Evolutionary conservation across 176 grass and related monocot species (phyloP).

Genomic region (Cenchrus americanus): DNA sequence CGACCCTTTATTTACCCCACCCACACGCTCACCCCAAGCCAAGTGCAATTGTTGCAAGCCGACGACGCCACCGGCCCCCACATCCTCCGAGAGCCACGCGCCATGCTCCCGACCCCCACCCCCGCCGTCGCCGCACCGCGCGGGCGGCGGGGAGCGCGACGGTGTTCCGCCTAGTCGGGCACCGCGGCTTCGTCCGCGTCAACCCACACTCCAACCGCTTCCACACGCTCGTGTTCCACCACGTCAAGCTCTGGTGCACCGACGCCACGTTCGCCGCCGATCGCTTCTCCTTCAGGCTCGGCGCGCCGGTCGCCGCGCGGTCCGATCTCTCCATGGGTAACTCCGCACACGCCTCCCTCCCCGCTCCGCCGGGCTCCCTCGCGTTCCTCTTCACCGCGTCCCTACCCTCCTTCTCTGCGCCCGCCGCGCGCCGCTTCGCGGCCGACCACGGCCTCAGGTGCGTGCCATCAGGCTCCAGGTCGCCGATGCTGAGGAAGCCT

Average conservation of each 20-base stretch:
- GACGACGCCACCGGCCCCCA: neutral
- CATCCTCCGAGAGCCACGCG: neutral
- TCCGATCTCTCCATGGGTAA: conserved; percentile 94
- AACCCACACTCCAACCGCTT: conserved; percentile 73
- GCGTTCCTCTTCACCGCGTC: conserved; percentile 87
- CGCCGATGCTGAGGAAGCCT: too few species aligned
- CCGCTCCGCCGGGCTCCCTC: conserved; percentile 70
- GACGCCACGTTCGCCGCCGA: conserved; percentile 66
- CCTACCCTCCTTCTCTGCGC: too few species aligned
- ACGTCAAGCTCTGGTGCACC: conserved; percentile 84
- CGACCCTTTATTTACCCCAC: conserved; percentile 38
- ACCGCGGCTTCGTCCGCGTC: conserved; percentile 50
- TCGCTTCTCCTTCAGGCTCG: conserved; percentile 84
- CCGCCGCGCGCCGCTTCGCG: too few species aligned
- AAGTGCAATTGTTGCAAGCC: neutral
- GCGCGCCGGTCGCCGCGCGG: conserved; percentile 61
- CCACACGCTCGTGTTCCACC: conserved; percentile 71
- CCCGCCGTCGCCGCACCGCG: too few species aligned
- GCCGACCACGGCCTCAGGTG: too few species aligned
- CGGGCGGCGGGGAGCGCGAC: too few species aligned
- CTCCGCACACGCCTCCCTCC: conserved; percentile 71
- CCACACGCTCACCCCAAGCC: neutral
- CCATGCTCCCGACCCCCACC: conserved; percentile 49
- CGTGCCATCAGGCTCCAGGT: too few species aligned
- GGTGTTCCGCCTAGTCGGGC: too few species aligned